phyloP scores from a whole-genome alignment of 768 basidiomycete genomes.

The Calocybe gangraenosa region DNA sequence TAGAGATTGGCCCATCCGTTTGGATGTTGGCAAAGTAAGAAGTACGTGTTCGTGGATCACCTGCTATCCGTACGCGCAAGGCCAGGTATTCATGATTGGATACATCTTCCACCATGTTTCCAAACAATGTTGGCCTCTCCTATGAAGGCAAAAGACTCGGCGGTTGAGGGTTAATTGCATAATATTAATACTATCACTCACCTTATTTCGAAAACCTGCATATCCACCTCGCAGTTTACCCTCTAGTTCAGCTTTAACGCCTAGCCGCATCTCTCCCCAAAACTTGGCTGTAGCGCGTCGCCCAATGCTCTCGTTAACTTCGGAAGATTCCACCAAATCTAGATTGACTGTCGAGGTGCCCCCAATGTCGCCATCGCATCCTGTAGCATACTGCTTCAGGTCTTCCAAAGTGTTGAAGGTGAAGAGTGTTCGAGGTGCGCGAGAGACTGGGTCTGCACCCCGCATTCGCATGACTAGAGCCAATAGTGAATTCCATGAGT shows the following conservation, averaged over 20 bases:
- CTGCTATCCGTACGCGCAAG: constrained; percentile 73
- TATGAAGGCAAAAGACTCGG: constrained; percentile 24
- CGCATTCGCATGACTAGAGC: constrained; percentile 67
- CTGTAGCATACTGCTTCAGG: constrained; percentile 62
- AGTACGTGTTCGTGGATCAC: constrained; percentile 69
- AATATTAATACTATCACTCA: constrained; percentile 21
- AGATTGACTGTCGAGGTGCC: constrained; percentile 76
- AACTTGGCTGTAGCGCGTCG: constrained; percentile 61
- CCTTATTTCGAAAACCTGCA: constrained; percentile 87
- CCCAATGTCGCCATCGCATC: constrained; percentile 88
- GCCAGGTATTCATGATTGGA: constrained; percentile 78
- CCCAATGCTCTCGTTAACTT: constrained; percentile 40
- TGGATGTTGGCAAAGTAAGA: constrained; percentile 95
- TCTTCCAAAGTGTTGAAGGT: constrained; percentile 58
- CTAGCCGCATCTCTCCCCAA: constrained; percentile 74
- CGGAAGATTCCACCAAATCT: constrained; percentile 55
- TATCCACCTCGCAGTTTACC: constrained; percentile 79
- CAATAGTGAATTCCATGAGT: neutral
- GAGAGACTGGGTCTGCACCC: constrained; percentile 62
- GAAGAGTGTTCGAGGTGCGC: constrained; percentile 61
- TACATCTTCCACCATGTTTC: constrained; percentile 81
- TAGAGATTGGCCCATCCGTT: constrained; percentile 75
- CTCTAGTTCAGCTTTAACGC: constrained; percentile 62
- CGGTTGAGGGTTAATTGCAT: neutral
- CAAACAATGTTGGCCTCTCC: constrained; percentile 81